Evolutionary conservation across 2,329 filamentous ascomycete genomes (phyloP).

Genomic region (Coniochaeta hoffmannii): DNA sequence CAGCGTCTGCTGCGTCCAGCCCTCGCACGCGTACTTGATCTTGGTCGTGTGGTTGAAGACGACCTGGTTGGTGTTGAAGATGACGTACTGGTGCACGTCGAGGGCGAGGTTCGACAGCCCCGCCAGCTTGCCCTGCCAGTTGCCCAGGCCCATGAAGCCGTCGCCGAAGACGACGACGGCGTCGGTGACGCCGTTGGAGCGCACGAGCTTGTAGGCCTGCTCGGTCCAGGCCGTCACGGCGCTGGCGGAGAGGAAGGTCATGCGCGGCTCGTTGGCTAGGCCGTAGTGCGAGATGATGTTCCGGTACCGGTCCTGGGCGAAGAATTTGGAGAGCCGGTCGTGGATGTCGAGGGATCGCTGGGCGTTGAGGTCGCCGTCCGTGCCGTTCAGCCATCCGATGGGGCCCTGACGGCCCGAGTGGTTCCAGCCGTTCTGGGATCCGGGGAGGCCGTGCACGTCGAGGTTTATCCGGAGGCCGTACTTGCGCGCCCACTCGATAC

Average conservation of each 20-base stretch:
- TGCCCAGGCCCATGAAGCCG: constrained; percentile 83
- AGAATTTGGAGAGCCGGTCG: constrained; percentile 81
- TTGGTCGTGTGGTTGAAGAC: constrained; percentile 75
- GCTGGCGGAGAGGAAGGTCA: constrained; percentile 61
- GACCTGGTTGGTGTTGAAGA: constrained; percentile 90
- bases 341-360: constrained; percentile 83
- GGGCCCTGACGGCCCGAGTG: constrained; percentile 78
- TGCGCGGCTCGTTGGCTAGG: constrained; percentile 87
- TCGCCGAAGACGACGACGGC: constrained; percentile 80
- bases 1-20: constrained; percentile 75
- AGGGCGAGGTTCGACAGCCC: constrained; percentile 67
- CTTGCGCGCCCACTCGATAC: constrained; percentile 88
- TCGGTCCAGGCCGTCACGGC: constrained; percentile 75
- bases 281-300: constrained; percentile 92
- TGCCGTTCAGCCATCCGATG: constrained; percentile 89
- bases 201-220: constrained; percentile 64
- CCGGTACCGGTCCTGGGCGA: constrained; percentile 85
- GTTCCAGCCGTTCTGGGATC: constrained; percentile 96
- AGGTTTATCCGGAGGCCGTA: constrained; percentile 89
- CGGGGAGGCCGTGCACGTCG: constrained; percentile 85
- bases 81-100: constrained; percentile 98
- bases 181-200: constrained; percentile 63
- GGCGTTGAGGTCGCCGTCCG: constrained; percentile 68
- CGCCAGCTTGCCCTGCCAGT: constrained; percentile 82
- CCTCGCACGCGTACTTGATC: constrained; percentile 77